These are phyloP conservation scores for Leishmania gerbilli DNA, from an alignment of 208 protist genomes.

Conservation along the genomic window DNA sequence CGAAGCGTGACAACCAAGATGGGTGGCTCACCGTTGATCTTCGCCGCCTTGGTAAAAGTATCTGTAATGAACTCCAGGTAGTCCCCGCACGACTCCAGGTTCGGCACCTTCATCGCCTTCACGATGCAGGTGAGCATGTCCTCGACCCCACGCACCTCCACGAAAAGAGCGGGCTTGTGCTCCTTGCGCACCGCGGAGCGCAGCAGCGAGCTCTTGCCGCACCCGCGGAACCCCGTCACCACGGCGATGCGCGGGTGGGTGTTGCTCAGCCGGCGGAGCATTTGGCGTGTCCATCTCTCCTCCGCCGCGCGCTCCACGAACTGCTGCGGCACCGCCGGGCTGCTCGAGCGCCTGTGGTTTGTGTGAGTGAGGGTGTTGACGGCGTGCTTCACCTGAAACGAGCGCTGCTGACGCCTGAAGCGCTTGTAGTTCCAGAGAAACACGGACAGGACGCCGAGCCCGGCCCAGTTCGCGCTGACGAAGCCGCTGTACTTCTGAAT, in stretches of 20 bases:
- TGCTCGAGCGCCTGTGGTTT: slow-evolving; percentile 22
- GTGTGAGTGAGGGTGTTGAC: slow-evolving; percentile 65
- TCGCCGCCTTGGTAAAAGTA: slow-evolving; percentile 59
- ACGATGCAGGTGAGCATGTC: slow-evolving; percentile 69
- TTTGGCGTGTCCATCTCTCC: slow-evolving; percentile 73
- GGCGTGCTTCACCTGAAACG: slow-evolving; percentile 68
- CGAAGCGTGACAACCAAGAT: slow-evolving; percentile 80
- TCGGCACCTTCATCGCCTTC: slow-evolving; percentile 76
- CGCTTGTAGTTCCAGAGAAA: slow-evolving; percentile 79
- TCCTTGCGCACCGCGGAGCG: slow-evolving; percentile 74
- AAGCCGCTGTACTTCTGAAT: slow-evolving; percentile 77
- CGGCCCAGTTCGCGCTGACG: slow-evolving; percentile 65
- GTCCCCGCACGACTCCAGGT: slow-evolving; percentile 83
- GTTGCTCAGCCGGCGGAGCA: slow-evolving; percentile 67
- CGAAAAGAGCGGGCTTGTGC: slow-evolving; percentile 75
- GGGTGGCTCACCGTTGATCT: slow-evolving; percentile 73
- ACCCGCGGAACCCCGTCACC: slow-evolving; percentile 53
- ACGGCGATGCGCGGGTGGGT: slow-evolving; percentile 68
- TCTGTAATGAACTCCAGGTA: slow-evolving; percentile 80
- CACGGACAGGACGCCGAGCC: slow-evolving; percentile 61
- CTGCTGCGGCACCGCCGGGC: slow-evolving; percentile 17
- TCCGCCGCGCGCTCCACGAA: slow-evolving; percentile 65
- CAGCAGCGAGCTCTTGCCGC: slow-evolving; percentile 67
- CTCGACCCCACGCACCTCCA: slow-evolving; percentile 74
- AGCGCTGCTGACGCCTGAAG: slow-evolving; percentile 54